Base-by-base conservation (phyloP, 2,329 filamentous ascomycete genomes). In the Emmonsiellopsis sp. region DNA sequence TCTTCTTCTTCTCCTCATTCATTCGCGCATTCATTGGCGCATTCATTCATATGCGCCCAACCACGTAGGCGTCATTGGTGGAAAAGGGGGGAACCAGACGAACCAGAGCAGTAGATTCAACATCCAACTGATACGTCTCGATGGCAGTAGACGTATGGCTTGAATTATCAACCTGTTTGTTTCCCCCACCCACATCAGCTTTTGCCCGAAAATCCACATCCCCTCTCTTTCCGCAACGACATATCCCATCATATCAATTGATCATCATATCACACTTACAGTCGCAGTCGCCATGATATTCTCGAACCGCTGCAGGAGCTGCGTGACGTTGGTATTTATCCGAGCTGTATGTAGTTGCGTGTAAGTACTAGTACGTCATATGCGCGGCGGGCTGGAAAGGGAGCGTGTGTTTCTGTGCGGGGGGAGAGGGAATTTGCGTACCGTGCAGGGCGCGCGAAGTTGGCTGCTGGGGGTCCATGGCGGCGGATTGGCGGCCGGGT, bases 41-140 rank as follows among this genome's bases (percentile, higher is more conserved):
- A 27, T 27, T 27, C 21, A 27, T 27, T 27, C 21, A 5, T 27
- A 27, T 27, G 21, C 21, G 21, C 3, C 21, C 21, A 27, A 27
- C 21, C 5, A 27, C 21, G 21, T 27, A 27, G 3, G 21, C 21
- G 21, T 27, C 21, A 3, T 27, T 27, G 21, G 21, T n/a, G 11
- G 27, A 10, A 14, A 45, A 5, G 6, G 44, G 10, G 7, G 17
- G 34, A 14, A 21, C 6, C 11, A 6, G 27, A 67, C 71, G 54
- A 64, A 82, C 80, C 65, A 85, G 65, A 11, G 78, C 77, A 9
- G 78, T 75, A 3, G 78, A 80, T 61, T 83, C 79, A 6, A 81
- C 77, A 53, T 79, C 75, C 34, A 84, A 77, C 55, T 81, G 75
- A 55, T 81, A 78, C 14, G 79, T 76, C 57, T 78, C 77, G 13